Evolutionary conservation across 129 eudicot genomes (phyloP), one percentile per base, ranked within the genome.

Genomic region (Escallonia herrerae): DNA sequence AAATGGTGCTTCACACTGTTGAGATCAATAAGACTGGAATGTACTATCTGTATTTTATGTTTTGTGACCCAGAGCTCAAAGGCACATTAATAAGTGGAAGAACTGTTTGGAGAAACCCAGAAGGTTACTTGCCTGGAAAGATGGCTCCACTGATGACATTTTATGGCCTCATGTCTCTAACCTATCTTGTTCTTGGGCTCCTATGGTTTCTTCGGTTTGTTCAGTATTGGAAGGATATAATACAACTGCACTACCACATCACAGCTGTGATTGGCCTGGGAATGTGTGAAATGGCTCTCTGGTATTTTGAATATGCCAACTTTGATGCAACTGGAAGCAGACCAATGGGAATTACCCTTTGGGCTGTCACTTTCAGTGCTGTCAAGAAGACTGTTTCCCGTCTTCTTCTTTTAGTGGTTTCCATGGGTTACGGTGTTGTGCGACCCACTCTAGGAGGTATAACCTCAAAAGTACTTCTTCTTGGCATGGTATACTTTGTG

Each of bases 101-200:
- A 83, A 90, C 97, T 10, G 95, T 90, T 12, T 90, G 97, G 97
- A 75, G 85, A 66, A 90, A 90, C 51, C 97, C 97, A 9, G 86
- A 83, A 44, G 95, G 97, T 67, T 90, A 79, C 70, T 67, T 90
- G 56, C 97, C 95, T 0, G 97, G 97, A 48, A 90, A 86, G 59
- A 90, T 90, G 97, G 69, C 91, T 5, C 91, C 97, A 7, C 49
- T 90, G 70, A 77, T 90, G 97, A 88, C 88, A 51, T 86, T 90
- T 65, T 90, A 83, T 65, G 95, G 95, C 41, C 68, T 83, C 49
- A 90, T 86, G 97, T 90, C 97, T 15, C 75, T 90, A 50, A 86
- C 95, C 3, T 90, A 90, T 48, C 86, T 90, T 55, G 75, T 63
- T 59, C 95, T 90, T 63, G 97, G 97, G 46, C 91, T 90, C 70